Percentiles rank a stretch among this genome's conserved stretches.
Evolutionary conservation across 2,329 filamentous ascomycete genomes (phyloP).

Genomic region (Pyrenochaeta sp.): DNA sequence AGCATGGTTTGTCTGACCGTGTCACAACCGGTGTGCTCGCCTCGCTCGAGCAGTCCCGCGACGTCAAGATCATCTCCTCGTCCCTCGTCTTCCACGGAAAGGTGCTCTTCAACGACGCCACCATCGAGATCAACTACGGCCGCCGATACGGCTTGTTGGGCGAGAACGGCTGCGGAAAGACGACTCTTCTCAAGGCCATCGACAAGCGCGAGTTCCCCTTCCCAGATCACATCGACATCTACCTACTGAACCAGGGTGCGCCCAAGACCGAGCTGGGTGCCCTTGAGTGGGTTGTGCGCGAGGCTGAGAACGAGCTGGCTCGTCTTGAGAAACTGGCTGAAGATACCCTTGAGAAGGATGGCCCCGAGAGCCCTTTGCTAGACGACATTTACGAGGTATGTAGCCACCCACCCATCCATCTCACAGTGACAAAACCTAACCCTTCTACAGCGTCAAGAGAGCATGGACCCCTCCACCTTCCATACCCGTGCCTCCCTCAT

Average conservation of each 20-base stretch:
- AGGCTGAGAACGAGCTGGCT: slow-evolving; percentile 92
- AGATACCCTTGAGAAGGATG: slow-evolving; percentile 87
- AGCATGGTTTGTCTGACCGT: slow-evolving; percentile 94
- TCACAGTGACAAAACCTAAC: slow-evolving; percentile 7
- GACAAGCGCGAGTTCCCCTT: slow-evolving; percentile 93
- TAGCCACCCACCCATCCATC: slow-evolving; percentile 16
- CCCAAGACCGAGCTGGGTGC: slow-evolving; percentile 88
- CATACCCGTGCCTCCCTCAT: slow-evolving; percentile 94
- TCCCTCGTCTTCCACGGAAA: slow-evolving; percentile 98
- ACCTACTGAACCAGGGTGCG: slow-evolving; percentile 96
- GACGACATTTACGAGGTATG: slow-evolving; percentile 95
- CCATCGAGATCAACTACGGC: slow-evolving; percentile 89
- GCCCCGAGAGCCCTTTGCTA: slow-evolving; percentile 87
- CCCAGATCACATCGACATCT: slow-evolving; percentile 96
- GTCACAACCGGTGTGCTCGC: slow-evolving; percentile 97
- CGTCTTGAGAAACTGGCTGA: slow-evolving; percentile 89
- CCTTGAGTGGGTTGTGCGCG: slow-evolving; percentile 94
- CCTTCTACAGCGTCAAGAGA: slow-evolving; percentile 82
- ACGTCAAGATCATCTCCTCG: slow-evolving; percentile 95
- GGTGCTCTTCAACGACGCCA: slow-evolving; percentile 93
- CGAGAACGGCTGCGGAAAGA: slow-evolving; percentile 99
- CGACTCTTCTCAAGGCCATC: slow-evolving; percentile 95
- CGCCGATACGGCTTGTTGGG: slow-evolving; percentile 94
- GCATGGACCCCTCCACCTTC: slow-evolving; percentile 98
- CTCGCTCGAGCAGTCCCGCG: slow-evolving; percentile 83